Base-by-base conservation (phyloP, 176 grass and related monocot species). In the Areca catechu region DNA sequence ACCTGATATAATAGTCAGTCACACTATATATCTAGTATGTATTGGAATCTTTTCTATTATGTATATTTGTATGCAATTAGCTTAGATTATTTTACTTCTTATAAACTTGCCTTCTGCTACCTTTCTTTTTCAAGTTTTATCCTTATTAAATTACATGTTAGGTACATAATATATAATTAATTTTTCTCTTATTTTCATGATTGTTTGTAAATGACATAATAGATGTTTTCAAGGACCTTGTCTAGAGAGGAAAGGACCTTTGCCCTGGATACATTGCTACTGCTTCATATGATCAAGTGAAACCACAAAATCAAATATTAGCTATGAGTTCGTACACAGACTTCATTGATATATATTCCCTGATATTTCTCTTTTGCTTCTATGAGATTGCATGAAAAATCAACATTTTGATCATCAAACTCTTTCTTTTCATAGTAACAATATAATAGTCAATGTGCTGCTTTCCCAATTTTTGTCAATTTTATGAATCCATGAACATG, bases 231-330 rank as follows among this genome's bases (percentile, higher is more conserved):
- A 60, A 68, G 51, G 79, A 76, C 19, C 93, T 98, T 68, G 0
- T 98, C 63, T 62, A 78, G 54, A 92, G 82, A 76, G 93, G 93
- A 85, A 59, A 56, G 84, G 93, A 16, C 55, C 72, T 73, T 71
- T 89, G 51, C 93, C 84, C 61, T 89, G 83, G 86, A 85, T 98
- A 48, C 87, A 98, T 48, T 92, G 84, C 65, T 98, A 98, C 50
- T 92, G 83, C 70, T 92, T 89, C 81, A 92, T 98, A 34, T 76
- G 84, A 73, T 74, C 88, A 69, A 81, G 48, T 78, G 84, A 98
- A 89, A 70, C 88, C 37, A 83, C 84, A 57, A 75, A 98, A 71
- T 73, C 51, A n/a, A 34, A 72, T 92, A 74, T 53, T 98, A 56
- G 72, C 70, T 49, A 84, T 98, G 69, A 78, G 84, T 71, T 16